Evolutionary conservation across 768 basidiomycete species (phyloP), one percentile per base, ranked within the genome.

Genomic region (Lentinula edodes): DNA sequence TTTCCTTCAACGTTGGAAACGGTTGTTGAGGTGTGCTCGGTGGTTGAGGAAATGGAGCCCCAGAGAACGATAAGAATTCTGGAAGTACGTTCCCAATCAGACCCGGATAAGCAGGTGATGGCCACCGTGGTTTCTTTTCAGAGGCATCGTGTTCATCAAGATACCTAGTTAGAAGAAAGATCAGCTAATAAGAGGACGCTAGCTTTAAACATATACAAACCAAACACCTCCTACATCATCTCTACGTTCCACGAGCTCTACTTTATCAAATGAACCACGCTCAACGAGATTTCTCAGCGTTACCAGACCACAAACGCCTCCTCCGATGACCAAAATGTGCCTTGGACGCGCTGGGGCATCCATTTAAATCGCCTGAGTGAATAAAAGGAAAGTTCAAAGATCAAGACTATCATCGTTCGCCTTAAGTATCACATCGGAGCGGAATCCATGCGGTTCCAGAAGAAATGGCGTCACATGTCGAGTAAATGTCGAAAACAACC

Each of bases 81-180:
- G 82, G 78, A 2, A 81, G 72, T 61, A 83, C 78, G 58, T 84
- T 83, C 23, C 82, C 81, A 42, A 84, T 75, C 55, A 83, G 66
- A 5, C 70, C 76, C 18, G 74, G 75, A 60, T 84, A 83, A 0
- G 80, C 78, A 1, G 81, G 79, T 6, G 80, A 78, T 0, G 76
- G 72, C 83, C 81, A 83, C 23, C 70, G 69, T 2, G 74, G 73
- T 12, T 52, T 56, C 28, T 52, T 51, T 43, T 58, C 13, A 10
- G 54, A 12, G 5, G 57, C 35, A 23, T 42, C 34, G 12, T 23
- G 66, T 35, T 71, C 67, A 45, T 76, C 74, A 15, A 75, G 63
- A 62, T 75, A 69, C 76, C 77, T 77, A 43, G 2, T 28, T 28
- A 28, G 23, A 23, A 23, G 23, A 28, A 28, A 28, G 28, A 28